These are phyloP conservation scores for Mucor saturninus DNA, from an alignment of 371 early-diverging fungal genomes.

Conservation along the genomic window DNA sequence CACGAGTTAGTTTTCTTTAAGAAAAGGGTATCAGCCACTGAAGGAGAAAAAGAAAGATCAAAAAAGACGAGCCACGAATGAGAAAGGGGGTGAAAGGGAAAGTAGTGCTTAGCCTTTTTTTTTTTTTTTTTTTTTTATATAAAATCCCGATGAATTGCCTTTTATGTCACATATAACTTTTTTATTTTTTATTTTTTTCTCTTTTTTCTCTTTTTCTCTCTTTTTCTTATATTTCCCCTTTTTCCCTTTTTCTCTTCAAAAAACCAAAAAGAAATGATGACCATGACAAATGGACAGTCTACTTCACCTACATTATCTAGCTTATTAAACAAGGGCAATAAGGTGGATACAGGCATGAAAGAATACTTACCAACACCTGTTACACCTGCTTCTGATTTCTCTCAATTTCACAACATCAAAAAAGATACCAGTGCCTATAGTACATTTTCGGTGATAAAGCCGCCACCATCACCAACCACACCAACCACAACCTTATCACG, in stretches of 20 bases:
- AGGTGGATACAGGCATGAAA: slow-evolving; percentile 25
- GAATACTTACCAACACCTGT: slow-evolving; percentile 35
- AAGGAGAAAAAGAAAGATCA: no score
- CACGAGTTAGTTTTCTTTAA: no score
- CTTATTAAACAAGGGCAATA: slow-evolving; percentile 6
- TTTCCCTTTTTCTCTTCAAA: slow-evolving; percentile 9
- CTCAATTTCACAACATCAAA: slow-evolving; percentile 22
- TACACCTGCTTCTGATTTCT: slow-evolving; percentile 32
- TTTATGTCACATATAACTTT: no score
- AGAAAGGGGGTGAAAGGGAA: no score
- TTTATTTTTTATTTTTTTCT: slow-evolving; percentile 5
- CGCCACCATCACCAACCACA: slow-evolving; percentile 11
- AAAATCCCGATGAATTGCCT: no score
- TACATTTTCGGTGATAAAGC: slow-evolving; percentile 32
- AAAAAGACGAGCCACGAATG: no score
- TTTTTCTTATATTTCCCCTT: slow-evolving; percentile 6
- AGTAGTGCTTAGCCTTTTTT: neutral
- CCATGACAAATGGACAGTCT: neutral
- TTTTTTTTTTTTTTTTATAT: neutral
- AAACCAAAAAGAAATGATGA: neutral
- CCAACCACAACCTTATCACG: neutral
- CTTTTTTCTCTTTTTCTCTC: slow-evolving; percentile 2
- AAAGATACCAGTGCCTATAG: slow-evolving; percentile 17
- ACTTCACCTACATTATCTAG: slow-evolving; percentile 14
- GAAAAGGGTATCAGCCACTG: no score